These are phyloP conservation scores for Dissophora ornata DNA, from an alignment of 192 early-diverging fungal genomes.

Conservation along the genomic window DNA sequence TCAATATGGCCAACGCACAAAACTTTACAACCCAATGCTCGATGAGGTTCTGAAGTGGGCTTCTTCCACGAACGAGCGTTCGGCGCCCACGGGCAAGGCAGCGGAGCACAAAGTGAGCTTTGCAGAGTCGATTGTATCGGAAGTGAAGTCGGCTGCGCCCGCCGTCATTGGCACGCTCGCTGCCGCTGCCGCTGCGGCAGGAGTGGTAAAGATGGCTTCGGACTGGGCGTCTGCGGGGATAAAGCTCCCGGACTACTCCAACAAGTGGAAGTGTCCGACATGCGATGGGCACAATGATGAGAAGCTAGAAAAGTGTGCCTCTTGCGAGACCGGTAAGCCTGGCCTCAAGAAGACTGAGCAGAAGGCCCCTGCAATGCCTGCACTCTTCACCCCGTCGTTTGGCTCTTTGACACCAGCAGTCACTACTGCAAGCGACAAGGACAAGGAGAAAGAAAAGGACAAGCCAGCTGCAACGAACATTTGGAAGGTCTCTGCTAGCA, in stretches of 20 bases:
- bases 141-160: constrained; percentile 19
- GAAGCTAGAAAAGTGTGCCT: constrained; percentile 10
- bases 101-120: not conserved
- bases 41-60: constrained; percentile 42
- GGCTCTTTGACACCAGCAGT: not conserved
- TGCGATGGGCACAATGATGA: constrained; percentile 17
- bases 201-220: not conserved
- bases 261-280: constrained; percentile 30
- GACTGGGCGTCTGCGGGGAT: constrained; percentile 6
- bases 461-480: constrained; percentile 1
- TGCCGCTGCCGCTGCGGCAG: constrained; percentile 4
- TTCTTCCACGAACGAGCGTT: not conserved
- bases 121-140: constrained; percentile 5
- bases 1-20: constrained; percentile 9
- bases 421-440: not conserved
- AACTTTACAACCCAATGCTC: constrained; percentile 27
- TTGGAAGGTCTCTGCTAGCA: constrained; percentile 11
- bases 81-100: not conserved
- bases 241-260: constrained; percentile 6
- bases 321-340: constrained; percentile 25
- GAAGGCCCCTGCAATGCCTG: not conserved
- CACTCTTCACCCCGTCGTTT: constrained; percentile 2
- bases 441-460: not conserved
- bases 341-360: not conserved
- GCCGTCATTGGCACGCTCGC: constrained; percentile 17